Evolutionary conservation across 2,329 filamentous ascomycete species (phyloP).

Genomic region (Pseudovirgaria hyperparasitica): DNA sequence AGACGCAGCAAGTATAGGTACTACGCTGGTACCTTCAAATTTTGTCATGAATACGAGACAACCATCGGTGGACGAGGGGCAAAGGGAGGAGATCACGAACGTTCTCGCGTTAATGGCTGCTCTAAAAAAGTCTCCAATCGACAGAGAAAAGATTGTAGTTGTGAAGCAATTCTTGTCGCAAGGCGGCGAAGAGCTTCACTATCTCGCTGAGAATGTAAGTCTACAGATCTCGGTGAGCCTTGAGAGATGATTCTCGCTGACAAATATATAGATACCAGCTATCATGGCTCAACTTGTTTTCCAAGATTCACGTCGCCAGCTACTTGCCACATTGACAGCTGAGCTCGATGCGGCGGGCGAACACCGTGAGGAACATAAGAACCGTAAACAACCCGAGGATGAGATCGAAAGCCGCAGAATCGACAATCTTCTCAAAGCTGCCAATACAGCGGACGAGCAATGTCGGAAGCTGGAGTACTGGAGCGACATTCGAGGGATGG

Average conservation of each 20-base stretch:
- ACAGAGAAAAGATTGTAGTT: conserved; percentile 81
- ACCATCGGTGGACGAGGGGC: conserved; percentile 28
- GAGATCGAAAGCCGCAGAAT: conserved; percentile 40
- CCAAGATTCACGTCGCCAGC: conserved; percentile 68
- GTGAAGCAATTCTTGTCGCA: conserved; percentile 72
- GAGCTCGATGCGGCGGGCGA: conserved; percentile 40
- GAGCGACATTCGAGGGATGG: conserved; percentile 50
- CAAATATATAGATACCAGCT: conserved; percentile 16
- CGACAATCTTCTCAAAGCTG: conserved; percentile 59
- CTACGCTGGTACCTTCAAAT: conserved; percentile 17
- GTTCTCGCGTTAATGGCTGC: conserved; percentile 56
- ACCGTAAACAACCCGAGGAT: conserved; percentile 29
- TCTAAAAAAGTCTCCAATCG: conserved; percentile 60
- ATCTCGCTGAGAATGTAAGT: conserved; percentile 50
- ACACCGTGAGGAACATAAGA: conserved; percentile 34
- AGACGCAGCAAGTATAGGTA: conserved; percentile 25
- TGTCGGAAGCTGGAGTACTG: conserved; percentile 75
- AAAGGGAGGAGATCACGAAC: conserved; percentile 46
- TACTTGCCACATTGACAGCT: conserved; percentile 55
- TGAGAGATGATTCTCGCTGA: conserved; percentile 2
- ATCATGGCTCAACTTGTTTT: conserved; percentile 66
- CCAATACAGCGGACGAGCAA: conserved; percentile 66
- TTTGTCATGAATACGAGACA: conserved; percentile 10
- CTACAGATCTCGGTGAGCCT: not conserved
- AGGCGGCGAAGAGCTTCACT: conserved; percentile 60